Percentiles rank a stretch among this genome's conserved stretches.
Conservation (phyloP, 345 rosid species). For the Gossypium raimondii region DNA sequence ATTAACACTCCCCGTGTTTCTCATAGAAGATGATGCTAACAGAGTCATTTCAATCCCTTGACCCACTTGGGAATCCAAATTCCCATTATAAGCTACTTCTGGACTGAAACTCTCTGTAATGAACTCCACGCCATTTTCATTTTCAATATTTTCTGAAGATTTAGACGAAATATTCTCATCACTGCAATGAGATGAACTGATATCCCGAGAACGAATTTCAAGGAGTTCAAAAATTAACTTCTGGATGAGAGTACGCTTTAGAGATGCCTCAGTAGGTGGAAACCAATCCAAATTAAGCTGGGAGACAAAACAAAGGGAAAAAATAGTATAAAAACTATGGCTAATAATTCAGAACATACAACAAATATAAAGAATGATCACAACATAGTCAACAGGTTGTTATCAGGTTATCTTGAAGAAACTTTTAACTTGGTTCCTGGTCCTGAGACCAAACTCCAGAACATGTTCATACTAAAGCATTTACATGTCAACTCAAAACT, state of each 20-base stretch:
- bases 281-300: conserved; percentile 92
- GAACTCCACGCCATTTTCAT: conserved; percentile 36
- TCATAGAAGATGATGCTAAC: conserved; percentile 55
- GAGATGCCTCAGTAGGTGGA: conserved; percentile 82
- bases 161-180: conserved; percentile 38
- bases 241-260: conserved; percentile 85
- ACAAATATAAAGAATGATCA: conserved; percentile 11
- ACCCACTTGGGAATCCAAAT: conserved; percentile 39
- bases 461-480: background rate
- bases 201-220: conserved; percentile 42
- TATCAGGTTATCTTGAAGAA: background rate
- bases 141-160: conserved; percentile 37
- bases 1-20: conserved; percentile 45
- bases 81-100: conserved; percentile 35
- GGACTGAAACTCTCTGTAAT: conserved; percentile 40
- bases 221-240: conserved; percentile 70
- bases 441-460: background rate
- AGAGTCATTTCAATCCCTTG: conserved; percentile 74
- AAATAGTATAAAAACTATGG: background rate
- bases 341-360: conserved; percentile 8
- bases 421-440: background rate
- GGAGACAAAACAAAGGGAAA: conserved; percentile 14
- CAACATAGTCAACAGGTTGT: background rate
- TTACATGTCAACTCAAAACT: background rate
- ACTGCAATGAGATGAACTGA: conserved; percentile 28